Percentiles rank a stretch among this genome's conserved stretches.
phyloP scores from a whole-genome alignment of 2,329 filamentous ascomycete species.

The Fusarium haematococcum region DNA sequence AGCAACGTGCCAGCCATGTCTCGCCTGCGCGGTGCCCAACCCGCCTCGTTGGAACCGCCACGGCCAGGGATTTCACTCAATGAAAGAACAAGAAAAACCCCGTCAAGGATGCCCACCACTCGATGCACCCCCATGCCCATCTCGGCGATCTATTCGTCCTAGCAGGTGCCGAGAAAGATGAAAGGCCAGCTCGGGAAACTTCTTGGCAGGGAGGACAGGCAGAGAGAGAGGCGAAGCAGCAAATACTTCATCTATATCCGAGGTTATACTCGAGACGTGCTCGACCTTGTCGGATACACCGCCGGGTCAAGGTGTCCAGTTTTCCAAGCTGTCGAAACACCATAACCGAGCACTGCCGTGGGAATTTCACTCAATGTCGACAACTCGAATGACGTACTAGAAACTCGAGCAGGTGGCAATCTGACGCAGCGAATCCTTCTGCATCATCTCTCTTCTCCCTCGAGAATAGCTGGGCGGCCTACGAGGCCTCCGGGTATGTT shows the following conservation, averaged over 20 bases:
- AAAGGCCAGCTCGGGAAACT: conserved; percentile 61
- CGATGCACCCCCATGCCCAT: conserved; percentile 33
- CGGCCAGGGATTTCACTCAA: conserved; percentile 18
- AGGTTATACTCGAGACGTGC: conserved; percentile 41
- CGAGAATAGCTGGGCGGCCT: background rate
- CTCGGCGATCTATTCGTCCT: conserved; percentile 40
- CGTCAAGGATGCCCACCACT: conserved; percentile 27
- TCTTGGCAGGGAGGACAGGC: background rate
- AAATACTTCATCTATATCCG: conserved; percentile 34
- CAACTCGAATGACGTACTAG: conserved; percentile 72
- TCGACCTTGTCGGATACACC: conserved; percentile 50
- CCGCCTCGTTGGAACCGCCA: conserved; percentile 67
- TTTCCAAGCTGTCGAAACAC: conserved; percentile 12
- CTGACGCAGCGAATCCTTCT: background rate
- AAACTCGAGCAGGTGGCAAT: background rate
- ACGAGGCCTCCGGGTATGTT: conserved; percentile 6
- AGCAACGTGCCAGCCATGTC: conserved; percentile 72
- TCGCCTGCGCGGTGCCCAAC: conserved; percentile 65
- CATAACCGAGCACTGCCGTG: conserved; percentile 42
- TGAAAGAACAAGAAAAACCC: background rate
- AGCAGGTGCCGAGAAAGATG: conserved; percentile 55
- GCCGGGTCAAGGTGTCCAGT: conserved; percentile 21
- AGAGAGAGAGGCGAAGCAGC: background rate
- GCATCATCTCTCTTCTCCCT: background rate
- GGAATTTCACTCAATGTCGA: conserved; percentile 62